Conservation (phyloP, 2,329 filamentous ascomycete genomes). For the Taxawa tesnikishii region DNA sequence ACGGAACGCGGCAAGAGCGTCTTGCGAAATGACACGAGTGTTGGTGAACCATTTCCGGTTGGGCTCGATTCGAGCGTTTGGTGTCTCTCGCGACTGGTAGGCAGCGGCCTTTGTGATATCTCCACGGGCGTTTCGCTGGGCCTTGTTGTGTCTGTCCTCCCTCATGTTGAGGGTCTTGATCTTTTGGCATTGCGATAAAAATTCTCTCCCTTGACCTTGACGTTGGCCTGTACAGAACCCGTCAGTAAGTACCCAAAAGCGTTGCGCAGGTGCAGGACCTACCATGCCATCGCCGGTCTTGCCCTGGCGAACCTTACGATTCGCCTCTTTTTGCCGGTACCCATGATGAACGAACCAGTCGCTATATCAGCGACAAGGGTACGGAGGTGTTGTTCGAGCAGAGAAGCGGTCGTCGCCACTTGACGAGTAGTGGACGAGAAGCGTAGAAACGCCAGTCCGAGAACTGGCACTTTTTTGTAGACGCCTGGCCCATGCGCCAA, state of each 20-base stretch:
- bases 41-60: constrained; percentile 98
- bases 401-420: not conserved
- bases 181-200: constrained; percentile 85
- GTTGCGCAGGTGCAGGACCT: no score
- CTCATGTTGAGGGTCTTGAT: constrained; percentile 81
- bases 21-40: constrained; percentile 79
- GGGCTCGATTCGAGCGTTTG: constrained; percentile 79
- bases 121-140: constrained; percentile 69
- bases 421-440: not conserved
- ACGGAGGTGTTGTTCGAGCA: constrained; percentile 1
- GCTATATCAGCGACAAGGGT: not conserved
- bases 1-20: constrained; percentile 75
- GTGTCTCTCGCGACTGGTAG: constrained; percentile 72
- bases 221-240: no score
- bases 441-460: not conserved
- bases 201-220: constrained; percentile 92
- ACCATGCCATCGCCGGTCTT: constrained; percentile 78
- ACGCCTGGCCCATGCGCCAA: not conserved
- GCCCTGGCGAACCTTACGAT: constrained; percentile 71
- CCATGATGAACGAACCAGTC: constrained; percentile 47
- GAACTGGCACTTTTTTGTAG: not conserved
- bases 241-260: no score
- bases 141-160: constrained; percentile 77
- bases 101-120: constrained; percentile 74
- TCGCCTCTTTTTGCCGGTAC: constrained; percentile 85